These are phyloP conservation scores for Leccinum variabile DNA, from an alignment of 1,284 basidiomycete genomes.

Conservation along the genomic window DNA sequence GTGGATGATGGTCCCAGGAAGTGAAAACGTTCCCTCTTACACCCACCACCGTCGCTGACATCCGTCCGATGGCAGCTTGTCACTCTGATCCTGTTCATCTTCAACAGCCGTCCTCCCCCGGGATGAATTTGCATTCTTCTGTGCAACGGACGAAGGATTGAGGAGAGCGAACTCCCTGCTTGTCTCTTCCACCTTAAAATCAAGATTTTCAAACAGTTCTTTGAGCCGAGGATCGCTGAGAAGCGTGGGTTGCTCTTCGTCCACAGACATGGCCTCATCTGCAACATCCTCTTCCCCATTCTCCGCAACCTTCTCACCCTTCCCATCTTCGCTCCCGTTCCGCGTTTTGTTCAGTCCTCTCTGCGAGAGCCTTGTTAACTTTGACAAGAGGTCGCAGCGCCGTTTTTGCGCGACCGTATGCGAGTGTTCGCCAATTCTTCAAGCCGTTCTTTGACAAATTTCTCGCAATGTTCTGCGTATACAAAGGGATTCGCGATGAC, in stretches of 20 bases:
- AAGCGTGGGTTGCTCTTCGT: constrained; percentile 47
- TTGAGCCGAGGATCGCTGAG: constrained; percentile 90
- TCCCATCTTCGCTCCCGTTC: constrained; percentile 58
- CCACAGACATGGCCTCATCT: constrained; percentile 45
- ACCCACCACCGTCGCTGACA: constrained; percentile 40
- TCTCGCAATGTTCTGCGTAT: constrained; percentile 92
- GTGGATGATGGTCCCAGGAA: constrained; percentile 10
- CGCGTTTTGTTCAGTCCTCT: constrained; percentile 77
- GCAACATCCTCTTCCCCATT: constrained; percentile 37
- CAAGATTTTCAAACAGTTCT: constrained; percentile 85
- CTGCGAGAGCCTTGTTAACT: constrained; percentile 92
- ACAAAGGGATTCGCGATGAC: constrained; percentile 96
- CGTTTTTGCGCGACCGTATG: constrained; percentile 75
- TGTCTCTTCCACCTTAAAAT: constrained; percentile 81
- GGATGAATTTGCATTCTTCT: constrained; percentile 37
- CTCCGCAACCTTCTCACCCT: constrained; percentile 37
- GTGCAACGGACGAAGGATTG: constrained; percentile 80
- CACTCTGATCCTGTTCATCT: constrained; percentile 87
- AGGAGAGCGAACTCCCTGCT: constrained; percentile 87
- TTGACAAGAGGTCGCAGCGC: constrained; percentile 51
- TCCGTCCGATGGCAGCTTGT: constrained; percentile 38
- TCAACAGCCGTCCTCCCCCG: constrained; percentile 78
- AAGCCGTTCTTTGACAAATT: constrained; percentile 84
- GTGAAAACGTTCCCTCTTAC: constrained; percentile 23
- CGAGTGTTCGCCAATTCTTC: constrained; percentile 92